These are phyloP conservation scores for Willaertia magna DNA, from an alignment of 208 protist species.

Conservation along the genomic window DNA sequence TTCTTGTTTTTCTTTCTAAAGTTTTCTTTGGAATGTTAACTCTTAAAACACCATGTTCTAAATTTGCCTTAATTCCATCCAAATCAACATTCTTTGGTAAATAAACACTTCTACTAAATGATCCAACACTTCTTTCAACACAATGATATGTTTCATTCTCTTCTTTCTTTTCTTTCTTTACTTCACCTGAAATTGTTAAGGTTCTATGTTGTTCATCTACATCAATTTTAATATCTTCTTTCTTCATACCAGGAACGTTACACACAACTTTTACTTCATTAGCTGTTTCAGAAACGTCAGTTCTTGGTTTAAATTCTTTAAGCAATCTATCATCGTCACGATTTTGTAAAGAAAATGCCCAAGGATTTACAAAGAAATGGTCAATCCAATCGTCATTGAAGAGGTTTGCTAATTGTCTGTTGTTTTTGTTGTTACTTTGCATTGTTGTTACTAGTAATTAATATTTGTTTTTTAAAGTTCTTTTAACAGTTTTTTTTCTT, in stretches of 20 bases:
- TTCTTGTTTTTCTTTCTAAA: no score
- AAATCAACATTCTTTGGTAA: constrained; percentile 9
- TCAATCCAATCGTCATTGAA: no score
- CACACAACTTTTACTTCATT: neutral
- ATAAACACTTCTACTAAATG: neutral
- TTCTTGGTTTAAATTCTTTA: neutral
- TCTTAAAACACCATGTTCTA: constrained; percentile 8
- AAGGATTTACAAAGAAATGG: no score
- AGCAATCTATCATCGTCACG: no score
- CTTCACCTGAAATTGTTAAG: constrained; percentile 9
- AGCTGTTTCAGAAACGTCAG: constrained; percentile 5
- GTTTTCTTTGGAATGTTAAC: constrained; percentile 15
- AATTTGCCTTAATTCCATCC: constrained; percentile 9
- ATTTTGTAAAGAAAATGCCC: no score
- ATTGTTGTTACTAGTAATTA: no score
- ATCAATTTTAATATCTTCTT: constrained; percentile 12
- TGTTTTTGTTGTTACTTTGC: no score
- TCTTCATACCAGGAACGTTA: constrained; percentile 12
- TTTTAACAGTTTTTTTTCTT: no score
- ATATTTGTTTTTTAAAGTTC: no score
- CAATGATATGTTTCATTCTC: constrained; percentile 8
- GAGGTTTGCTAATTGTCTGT: no score
- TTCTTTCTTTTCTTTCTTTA: neutral
- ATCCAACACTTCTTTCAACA: neutral
- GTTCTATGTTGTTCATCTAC: neutral